A percentile compares a stretch with the other conserved stretches of the same genome.
phyloP scores from a whole-genome alignment of 345 rosid genomes.

The Citrus medica region DNA sequence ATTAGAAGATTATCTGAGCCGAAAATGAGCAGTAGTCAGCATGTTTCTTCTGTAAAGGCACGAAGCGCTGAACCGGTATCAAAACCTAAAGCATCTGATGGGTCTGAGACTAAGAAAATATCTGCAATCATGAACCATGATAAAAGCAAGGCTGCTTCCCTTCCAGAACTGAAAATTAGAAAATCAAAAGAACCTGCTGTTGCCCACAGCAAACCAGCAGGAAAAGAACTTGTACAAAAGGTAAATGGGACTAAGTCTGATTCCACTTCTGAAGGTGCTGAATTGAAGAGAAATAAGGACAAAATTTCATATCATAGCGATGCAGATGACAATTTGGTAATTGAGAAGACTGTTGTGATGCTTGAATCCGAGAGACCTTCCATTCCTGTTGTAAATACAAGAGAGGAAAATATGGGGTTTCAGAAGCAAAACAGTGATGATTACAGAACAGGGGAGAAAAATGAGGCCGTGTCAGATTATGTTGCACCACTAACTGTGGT shows the following conservation, averaged over 20 bases:
- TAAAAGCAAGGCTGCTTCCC: constrained; percentile 70
- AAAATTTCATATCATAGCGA: constrained; percentile 37
- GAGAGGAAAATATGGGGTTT: constrained; percentile 31
- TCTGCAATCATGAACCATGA: constrained; percentile 83
- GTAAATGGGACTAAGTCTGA: constrained; percentile 31
- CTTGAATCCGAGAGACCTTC: constrained; percentile 56
- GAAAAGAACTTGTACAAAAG: constrained; percentile 28
- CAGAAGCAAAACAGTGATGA: constrained; percentile 21
- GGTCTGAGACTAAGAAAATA: constrained; percentile 64
- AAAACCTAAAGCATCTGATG: constrained; percentile 43
- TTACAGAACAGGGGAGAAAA: constrained; percentile 20
- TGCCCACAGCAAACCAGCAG: constrained; percentile 29
- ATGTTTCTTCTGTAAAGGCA: constrained; percentile 46
- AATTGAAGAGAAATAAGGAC: constrained; percentile 28
- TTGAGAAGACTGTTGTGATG: constrained; percentile 72
- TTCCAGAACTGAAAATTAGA: constrained; percentile 71
- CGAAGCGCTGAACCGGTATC: constrained; percentile 35
- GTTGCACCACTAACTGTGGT: constrained; percentile 22
- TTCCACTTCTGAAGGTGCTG: constrained; percentile 26
- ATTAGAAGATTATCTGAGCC: constrained; percentile 88
- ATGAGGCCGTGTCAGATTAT: constrained; percentile 27
- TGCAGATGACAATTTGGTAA: constrained; percentile 51
- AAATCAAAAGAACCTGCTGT: constrained; percentile 36
- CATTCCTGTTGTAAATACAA: constrained; percentile 25
- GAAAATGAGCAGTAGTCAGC: constrained; percentile 38